Evolutionary conservation across 2,329 filamentous ascomycete species (phyloP).

Genomic region (Alternaria ethzedia): DNA sequence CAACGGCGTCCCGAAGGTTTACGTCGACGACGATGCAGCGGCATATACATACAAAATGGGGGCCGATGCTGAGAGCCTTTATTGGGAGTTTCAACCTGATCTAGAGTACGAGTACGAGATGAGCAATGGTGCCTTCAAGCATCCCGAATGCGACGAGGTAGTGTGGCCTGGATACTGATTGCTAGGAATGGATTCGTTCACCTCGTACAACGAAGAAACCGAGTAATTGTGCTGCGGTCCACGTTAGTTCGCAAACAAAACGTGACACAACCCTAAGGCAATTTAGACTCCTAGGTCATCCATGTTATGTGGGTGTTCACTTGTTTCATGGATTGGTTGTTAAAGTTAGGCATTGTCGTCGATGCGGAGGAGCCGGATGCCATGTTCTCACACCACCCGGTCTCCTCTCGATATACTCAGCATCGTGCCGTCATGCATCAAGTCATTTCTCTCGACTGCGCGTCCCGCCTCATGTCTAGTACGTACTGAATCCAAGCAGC

Average conservation of each 20-base stretch:
- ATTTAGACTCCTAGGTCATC: background rate
- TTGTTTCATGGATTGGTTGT: background rate
- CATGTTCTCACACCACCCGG: background rate
- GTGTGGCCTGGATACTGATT: conserved; percentile 13
- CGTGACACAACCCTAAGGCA: background rate
- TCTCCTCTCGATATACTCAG: background rate
- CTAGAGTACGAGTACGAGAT: conserved; percentile 53
- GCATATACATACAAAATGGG: conserved; percentile 59
- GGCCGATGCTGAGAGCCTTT: conserved; percentile 57
- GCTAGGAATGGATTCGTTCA: background rate
- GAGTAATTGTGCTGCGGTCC: background rate
- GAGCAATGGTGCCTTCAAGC: conserved; percentile 31
- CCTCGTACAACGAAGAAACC: background rate
- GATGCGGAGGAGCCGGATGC: background rate
- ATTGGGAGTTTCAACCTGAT: conserved; percentile 61
- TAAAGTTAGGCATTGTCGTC: background rate
- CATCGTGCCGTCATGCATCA: background rate
- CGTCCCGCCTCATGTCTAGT: background rate
- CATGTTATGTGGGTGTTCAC: background rate
- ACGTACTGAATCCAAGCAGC: background rate
- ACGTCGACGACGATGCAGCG: conserved; percentile 63
- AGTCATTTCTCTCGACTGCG: background rate
- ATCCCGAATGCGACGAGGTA: conserved; percentile 14
- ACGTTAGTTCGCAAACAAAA: too few species aligned
- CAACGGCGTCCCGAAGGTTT: conserved; percentile 58